Conservation (phyloP, 345 rosid species). For the Melastoma malabathricum region DNA sequence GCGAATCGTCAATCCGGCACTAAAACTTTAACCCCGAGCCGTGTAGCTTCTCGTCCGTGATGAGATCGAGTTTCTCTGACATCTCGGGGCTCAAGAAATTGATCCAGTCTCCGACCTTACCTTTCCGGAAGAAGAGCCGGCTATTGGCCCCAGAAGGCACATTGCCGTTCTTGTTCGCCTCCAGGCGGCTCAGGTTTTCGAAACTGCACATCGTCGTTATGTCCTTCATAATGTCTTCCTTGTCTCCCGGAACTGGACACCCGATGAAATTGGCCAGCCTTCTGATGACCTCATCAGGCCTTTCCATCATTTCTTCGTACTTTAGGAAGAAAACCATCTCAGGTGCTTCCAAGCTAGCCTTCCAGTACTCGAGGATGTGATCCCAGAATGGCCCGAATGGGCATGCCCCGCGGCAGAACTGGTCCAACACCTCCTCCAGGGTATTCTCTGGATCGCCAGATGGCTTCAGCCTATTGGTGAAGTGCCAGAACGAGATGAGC, state of each 20-base stretch:
- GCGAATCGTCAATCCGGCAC: no score
- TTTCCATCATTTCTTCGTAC: slow-evolving; percentile 10
- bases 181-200: slow-evolving; percentile 9
- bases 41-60: slow-evolving; percentile 12
- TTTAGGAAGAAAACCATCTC: slow-evolving; percentile 8
- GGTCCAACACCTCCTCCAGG: slow-evolving; percentile 10
- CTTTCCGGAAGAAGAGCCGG: slow-evolving; percentile 13
- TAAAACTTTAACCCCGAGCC: slow-evolving; percentile 14
- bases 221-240: slow-evolving; percentile 1
- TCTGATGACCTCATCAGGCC: not conserved
- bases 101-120: slow-evolving; percentile 31
- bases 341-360: slow-evolving; percentile 10
- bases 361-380: slow-evolving; percentile 9
- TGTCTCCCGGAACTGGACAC: not conserved
- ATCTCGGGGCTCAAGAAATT: slow-evolving; percentile 22
- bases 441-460: not conserved
- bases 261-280: slow-evolving; percentile 10
- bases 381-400: slow-evolving; percentile 7
- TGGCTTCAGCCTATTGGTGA: slow-evolving; percentile 7
- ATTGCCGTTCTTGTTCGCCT: slow-evolving; percentile 8
- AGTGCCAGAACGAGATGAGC: slow-evolving; percentile 12
- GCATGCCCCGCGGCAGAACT: slow-evolving; percentile 9
- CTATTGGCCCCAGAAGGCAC: slow-evolving; percentile 1
- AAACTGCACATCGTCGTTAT: slow-evolving; percentile 7
- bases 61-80: slow-evolving; percentile 16